Percentiles rank a stretch among this genome's conserved stretches.
Evolutionary conservation across 805 yeast genomes (phyloP).

Genomic region (Candida vartiovaarae): DNA sequence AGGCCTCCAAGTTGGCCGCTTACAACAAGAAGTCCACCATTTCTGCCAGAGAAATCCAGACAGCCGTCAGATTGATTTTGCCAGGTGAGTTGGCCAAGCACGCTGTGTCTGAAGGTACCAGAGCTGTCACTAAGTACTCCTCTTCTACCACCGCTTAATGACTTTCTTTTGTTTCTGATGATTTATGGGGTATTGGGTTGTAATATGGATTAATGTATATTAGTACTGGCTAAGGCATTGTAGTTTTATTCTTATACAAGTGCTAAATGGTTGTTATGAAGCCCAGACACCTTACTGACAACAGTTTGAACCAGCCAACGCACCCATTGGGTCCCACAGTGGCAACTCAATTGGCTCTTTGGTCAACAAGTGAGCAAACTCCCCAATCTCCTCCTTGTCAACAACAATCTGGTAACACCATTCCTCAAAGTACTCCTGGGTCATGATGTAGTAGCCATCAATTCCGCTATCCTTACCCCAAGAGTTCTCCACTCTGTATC

Average conservation of each 20-base stretch:
- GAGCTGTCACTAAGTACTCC: slow-evolving; percentile 96
- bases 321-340: slow-evolving; percentile 79
- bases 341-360: slow-evolving; percentile 50
- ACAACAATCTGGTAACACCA: slow-evolving; percentile 69
- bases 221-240: slow-evolving; percentile 2
- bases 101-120: slow-evolving; percentile 97
- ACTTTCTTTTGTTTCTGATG: slow-evolving; percentile 4
- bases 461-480: slow-evolving; percentile 68
- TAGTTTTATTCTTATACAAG: not conserved
- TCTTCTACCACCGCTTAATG: slow-evolving; percentile 43
- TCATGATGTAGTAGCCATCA: slow-evolving; percentile 65
- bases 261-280: not conserved
- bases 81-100: slow-evolving; percentile 99
- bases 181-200: slow-evolving; percentile 6
- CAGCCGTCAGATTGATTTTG: slow-evolving; percentile 95
- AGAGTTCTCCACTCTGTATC: slow-evolving; percentile 72
- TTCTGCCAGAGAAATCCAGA: slow-evolving; percentile 97
- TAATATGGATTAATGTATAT: slow-evolving; percentile 10
- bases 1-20: slow-evolving; percentile 97
- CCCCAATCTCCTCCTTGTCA: slow-evolving; percentile 40
- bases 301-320: slow-evolving; percentile 39
- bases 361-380: slow-evolving; percentile 26
- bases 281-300: not conserved
- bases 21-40: slow-evolving; percentile 98
- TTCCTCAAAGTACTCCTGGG: slow-evolving; percentile 67